These are phyloP conservation scores for Ensete ventricosum DNA, from an alignment of 176 grass and related monocot species.

Conservation along the genomic window DNA sequence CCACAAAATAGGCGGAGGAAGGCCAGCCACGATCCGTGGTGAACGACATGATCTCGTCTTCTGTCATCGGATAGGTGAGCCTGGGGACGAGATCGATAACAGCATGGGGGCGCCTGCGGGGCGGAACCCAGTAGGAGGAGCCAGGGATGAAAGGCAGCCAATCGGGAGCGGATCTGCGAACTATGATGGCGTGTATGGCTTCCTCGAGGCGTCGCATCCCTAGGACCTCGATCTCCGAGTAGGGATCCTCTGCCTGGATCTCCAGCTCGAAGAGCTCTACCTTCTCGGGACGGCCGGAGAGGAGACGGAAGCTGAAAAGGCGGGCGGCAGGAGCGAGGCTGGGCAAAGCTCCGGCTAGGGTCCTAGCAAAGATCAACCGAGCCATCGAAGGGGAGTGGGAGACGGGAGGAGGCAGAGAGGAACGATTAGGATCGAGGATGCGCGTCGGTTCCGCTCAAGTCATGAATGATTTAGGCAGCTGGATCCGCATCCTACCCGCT, in stretches of 20 bases:
- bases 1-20: slow-evolving; percentile 47
- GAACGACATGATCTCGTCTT: slow-evolving; percentile 59
- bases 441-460: too few relatives aligned
- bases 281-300: slow-evolving; percentile 28
- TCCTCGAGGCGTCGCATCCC: slow-evolving; percentile 66
- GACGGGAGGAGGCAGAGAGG: too few relatives aligned
- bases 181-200: slow-evolving; percentile 50
- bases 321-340: background rate
- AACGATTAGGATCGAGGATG: too few relatives aligned
- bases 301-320: slow-evolving; percentile 21
- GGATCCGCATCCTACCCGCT: too few relatives aligned
- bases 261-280: slow-evolving; percentile 75
- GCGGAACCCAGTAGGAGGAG: slow-evolving; percentile 78
- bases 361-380: slow-evolving; percentile 33
- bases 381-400: slow-evolving; percentile 41
- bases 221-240: slow-evolving; percentile 26
- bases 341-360: slow-evolving; percentile 28
- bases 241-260: slow-evolving; percentile 19
- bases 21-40: slow-evolving; percentile 60
- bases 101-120: slow-evolving; percentile 33
- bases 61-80: slow-evolving; percentile 32
- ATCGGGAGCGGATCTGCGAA: slow-evolving; percentile 59
- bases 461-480: too few relatives aligned
- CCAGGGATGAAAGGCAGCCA: slow-evolving; percentile 94
- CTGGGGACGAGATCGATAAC: slow-evolving; percentile 36